Evolutionary conservation across 495 filamentous ascomycete species (phyloP).

Genomic region (Aspergillus carlsbadensis): DNA sequence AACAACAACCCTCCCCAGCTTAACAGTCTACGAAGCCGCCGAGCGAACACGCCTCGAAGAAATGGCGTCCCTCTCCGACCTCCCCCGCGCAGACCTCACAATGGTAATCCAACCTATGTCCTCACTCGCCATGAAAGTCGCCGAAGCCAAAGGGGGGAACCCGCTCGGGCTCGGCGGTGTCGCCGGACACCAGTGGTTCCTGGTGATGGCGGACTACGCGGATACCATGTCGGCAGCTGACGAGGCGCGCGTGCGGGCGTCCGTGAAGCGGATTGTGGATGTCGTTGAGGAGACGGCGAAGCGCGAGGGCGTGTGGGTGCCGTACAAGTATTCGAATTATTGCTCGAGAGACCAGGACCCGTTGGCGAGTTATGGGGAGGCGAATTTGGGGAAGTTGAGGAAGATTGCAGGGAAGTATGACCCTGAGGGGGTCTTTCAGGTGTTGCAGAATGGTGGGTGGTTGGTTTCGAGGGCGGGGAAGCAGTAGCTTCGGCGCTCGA

Average conservation of each 20-base stretch:
- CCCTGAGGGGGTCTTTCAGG: constrained; percentile 45
- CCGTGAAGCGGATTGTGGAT: constrained; percentile 14
- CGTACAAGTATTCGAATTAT: constrained; percentile 16
- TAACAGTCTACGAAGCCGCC: constrained; percentile 18
- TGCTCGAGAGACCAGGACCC: constrained; percentile 40
- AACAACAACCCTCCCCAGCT: constrained; percentile 14
- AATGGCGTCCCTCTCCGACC: constrained; percentile 2
- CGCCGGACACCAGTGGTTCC: constrained; percentile 15
- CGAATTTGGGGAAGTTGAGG: constrained; percentile 31
- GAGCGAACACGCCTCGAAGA: constrained; percentile 14
- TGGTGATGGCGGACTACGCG: constrained; percentile 11
- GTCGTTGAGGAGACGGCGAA: constrained; percentile 7
- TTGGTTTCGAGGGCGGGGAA: constrained; percentile 2
- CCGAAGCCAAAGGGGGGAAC: neutral
- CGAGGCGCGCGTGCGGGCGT: neutral
- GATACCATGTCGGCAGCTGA: neutral
- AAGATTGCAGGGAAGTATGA: constrained; percentile 41
- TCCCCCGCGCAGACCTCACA: constrained; percentile 10
- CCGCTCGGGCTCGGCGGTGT: constrained; percentile 2
- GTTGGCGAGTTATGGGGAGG: constrained; percentile 40
- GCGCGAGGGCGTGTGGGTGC: constrained; percentile 10
- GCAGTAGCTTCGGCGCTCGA: too few relatives aligned
- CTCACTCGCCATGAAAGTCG: constrained; percentile 5
- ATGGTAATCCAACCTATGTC: constrained; percentile 19
- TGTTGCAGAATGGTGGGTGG: constrained; percentile 18